Conservation (phyloP, 164 flowering plant species). For the Liquidambar formosana region DNA sequence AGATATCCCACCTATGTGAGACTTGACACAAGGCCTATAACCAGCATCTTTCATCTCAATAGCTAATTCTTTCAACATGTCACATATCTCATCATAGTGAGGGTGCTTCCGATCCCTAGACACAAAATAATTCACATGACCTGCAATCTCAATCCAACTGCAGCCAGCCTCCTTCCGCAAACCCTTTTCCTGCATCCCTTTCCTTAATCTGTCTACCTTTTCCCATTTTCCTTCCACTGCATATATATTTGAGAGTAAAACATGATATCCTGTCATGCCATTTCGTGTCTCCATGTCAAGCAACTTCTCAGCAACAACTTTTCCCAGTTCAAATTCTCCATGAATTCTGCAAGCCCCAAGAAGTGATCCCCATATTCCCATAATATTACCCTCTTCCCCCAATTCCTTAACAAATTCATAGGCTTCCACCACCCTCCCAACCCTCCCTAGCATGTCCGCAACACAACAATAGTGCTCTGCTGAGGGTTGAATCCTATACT, state of each 20-base stretch:
- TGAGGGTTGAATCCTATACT: constrained; percentile 48
- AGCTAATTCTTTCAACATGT: constrained; percentile 42
- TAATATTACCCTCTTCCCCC: constrained; percentile 53
- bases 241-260: constrained; percentile 76
- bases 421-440: constrained; percentile 78
- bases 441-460: constrained; percentile 89
- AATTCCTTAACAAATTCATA: constrained; percentile 56
- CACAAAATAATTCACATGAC: constrained; percentile 45
- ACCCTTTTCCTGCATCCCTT: constrained; percentile 68
- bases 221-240: constrained; percentile 79
- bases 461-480: constrained; percentile 79
- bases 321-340: constrained; percentile 59
- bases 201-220: constrained; percentile 56
- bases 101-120: constrained; percentile 67
- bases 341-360: constrained; percentile 80
- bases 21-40: constrained; percentile 23
- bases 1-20: constrained; percentile 10
- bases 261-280: constrained; percentile 61
- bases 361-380: constrained; percentile 86
- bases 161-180: constrained; percentile 68
- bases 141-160: constrained; percentile 75
- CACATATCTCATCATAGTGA: constrained; percentile 42
- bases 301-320: constrained; percentile 53
- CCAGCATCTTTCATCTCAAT: constrained; percentile 50
- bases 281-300: constrained; percentile 49